These are phyloP conservation scores for Ilyonectria sp. DNA, from an alignment of 2,329 filamentous ascomycete genomes.

Conservation along the genomic window DNA sequence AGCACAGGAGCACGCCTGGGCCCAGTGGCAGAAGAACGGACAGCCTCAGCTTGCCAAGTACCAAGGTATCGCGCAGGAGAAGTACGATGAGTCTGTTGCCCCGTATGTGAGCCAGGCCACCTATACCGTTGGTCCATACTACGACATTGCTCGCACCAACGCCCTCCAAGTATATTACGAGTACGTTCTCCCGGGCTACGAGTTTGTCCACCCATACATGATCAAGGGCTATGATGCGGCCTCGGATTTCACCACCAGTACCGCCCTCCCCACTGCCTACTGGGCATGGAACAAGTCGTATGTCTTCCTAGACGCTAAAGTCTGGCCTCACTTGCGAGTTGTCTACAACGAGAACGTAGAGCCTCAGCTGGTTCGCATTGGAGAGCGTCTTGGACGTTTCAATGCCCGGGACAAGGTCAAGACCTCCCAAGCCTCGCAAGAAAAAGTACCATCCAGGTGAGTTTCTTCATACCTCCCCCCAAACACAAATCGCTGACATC, in stretches of 20 bases:
- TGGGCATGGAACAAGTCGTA: conserved; percentile 80
- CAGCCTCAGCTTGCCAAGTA: conserved; percentile 81
- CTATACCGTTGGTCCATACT: conserved; percentile 78
- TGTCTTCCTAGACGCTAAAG: conserved; percentile 79
- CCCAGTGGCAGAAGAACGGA: conserved; percentile 85
- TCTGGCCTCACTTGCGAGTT: conserved; percentile 86
- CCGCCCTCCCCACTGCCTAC: conserved; percentile 79
- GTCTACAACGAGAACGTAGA: conserved; percentile 94
- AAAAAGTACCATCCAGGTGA: conserved; percentile 37
- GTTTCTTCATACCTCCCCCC: not conserved
- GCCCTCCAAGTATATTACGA: conserved; percentile 79
- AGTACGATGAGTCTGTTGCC: conserved; percentile 80
- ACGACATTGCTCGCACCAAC: conserved; percentile 74
- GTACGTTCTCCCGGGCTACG: conserved; percentile 82
- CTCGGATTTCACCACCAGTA: conserved; percentile 77
- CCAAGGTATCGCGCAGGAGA: conserved; percentile 70
- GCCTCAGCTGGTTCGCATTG: conserved; percentile 93
- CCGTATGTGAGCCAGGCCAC: conserved; percentile 79
- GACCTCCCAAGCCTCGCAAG: conserved; percentile 48
- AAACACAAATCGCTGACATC: conserved; percentile 19
- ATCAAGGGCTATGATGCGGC: conserved; percentile 77
- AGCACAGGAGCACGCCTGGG: conserved; percentile 74
- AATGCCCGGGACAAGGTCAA: conserved; percentile 60
- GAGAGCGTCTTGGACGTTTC: conserved; percentile 87
- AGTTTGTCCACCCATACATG: conserved; percentile 81